Percentiles rank a stretch among this genome's conserved stretches.
These are phyloP conservation scores for Cucumis melo DNA, from an alignment of 306 rosid genomes.

Conservation along the genomic window DNA sequence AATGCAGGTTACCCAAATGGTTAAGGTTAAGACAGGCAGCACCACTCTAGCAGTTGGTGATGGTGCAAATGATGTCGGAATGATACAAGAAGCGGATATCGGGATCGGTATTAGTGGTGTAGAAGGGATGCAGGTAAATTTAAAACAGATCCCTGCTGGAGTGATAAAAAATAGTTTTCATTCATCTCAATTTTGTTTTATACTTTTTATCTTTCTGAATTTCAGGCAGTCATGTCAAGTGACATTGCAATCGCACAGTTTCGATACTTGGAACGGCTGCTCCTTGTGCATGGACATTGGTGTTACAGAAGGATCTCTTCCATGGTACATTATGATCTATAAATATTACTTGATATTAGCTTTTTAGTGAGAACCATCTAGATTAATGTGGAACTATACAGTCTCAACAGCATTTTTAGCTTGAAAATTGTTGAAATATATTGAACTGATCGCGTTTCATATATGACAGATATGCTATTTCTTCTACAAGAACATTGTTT, in stretches of 20 bases:
- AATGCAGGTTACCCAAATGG: constrained; percentile 68
- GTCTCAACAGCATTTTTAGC: not conserved
- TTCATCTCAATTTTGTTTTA: constrained; percentile 6
- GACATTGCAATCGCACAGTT: constrained; percentile 96
- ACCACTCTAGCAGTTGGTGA: constrained; percentile 96
- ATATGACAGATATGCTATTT: constrained; percentile 78
- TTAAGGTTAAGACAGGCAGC: constrained; percentile 50
- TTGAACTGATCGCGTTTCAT: constrained; percentile 12
- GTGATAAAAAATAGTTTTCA: not conserved
- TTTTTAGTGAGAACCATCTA: not conserved
- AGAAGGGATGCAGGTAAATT: constrained; percentile 96
- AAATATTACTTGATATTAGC: not conserved
- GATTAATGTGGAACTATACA: too few species aligned
- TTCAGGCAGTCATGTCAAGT: constrained; percentile 97
- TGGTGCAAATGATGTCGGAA: constrained; percentile 98
- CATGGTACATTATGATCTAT: constrained; percentile 38
- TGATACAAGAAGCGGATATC: constrained; percentile 99
- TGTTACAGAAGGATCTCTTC: constrained; percentile 95
- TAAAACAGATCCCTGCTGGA: not conserved
- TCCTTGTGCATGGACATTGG: constrained; percentile 99
- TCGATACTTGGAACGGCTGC: constrained; percentile 76
- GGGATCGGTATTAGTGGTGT: constrained; percentile 95
- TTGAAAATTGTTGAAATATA: not conserved
- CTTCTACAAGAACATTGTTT: constrained; percentile 90
- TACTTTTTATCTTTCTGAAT: constrained; percentile 5